Conservation (phyloP, 2,329 filamentous ascomycete genomes). For the Orbilia quercus region DNA sequence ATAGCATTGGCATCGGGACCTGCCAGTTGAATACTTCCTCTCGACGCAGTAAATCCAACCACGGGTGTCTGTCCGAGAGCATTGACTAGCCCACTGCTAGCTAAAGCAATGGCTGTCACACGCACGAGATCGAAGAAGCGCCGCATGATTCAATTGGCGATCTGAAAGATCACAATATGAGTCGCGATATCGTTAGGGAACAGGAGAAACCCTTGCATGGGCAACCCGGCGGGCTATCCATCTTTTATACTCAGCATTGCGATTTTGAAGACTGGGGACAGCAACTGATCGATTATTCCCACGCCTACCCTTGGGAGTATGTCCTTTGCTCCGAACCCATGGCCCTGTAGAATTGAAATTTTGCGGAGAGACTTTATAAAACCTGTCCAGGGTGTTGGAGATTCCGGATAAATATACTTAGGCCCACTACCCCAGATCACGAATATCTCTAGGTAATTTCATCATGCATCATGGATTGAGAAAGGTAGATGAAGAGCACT, state of each 20-base stretch:
- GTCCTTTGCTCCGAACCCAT: slow-evolving; percentile 22
- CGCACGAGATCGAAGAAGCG: slow-evolving; percentile 44
- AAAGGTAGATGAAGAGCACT: slow-evolving; percentile 26
- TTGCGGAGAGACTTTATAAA: slow-evolving; percentile 20
- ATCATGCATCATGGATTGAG: slow-evolving; percentile 12
- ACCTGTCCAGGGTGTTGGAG: slow-evolving; percentile 19
- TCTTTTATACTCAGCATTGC: slow-evolving; percentile 43
- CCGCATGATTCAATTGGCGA: slow-evolving; percentile 50
- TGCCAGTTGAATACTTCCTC: slow-evolving; percentile 49
- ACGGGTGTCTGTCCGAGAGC: slow-evolving; percentile 51
- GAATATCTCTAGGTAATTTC: slow-evolving; percentile 15
- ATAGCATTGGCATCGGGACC: slow-evolving; percentile 43
- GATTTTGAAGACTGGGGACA: slow-evolving; percentile 2
- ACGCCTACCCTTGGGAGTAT: slow-evolving; percentile 9
- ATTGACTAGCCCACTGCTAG: slow-evolving; percentile 43
- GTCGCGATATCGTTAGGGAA: slow-evolving; percentile 35
- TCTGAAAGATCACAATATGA: slow-evolving; percentile 30
- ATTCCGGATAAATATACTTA: slow-evolving; percentile 43
- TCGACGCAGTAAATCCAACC: slow-evolving; percentile 38
- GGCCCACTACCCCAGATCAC: slow-evolving; percentile 46
- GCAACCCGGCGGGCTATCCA: slow-evolving; percentile 16
- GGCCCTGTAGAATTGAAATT: slow-evolving; percentile 20
- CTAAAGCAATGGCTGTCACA: slow-evolving; percentile 46
- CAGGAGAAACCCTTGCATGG: slow-evolving; percentile 29
- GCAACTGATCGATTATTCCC: background rate